Evolutionary conservation across 192 early-diverging fungal species (phyloP).

Genomic region (Coemansia sp.): DNA sequence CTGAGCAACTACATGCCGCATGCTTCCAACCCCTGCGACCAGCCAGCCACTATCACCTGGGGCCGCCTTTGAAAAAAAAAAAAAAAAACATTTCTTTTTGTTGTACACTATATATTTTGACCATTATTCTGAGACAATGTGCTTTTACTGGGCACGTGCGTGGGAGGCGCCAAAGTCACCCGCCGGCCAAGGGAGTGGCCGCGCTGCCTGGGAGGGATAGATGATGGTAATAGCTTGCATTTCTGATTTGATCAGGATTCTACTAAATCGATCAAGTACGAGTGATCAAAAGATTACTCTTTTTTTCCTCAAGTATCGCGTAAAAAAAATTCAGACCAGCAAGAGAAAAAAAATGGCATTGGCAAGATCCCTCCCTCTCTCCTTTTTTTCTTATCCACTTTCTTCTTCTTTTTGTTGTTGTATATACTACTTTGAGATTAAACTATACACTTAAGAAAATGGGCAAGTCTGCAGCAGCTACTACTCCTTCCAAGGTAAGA

Average conservation of each 20-base stretch:
- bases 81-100: conserved; percentile 2
- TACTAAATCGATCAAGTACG: too few species aligned
- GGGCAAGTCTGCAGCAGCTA: conserved; percentile 25
- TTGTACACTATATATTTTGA: too few species aligned
- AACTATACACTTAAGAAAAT: conserved; percentile 10
- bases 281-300: too few species aligned
- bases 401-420: conserved; percentile 3
- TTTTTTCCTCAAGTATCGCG: too few species aligned
- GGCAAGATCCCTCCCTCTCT: neutral
- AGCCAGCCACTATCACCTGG: conserved; percentile 23
- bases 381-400: neutral
- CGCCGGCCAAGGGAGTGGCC: too few species aligned
- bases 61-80: conserved; percentile 17
- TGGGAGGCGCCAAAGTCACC: too few species aligned
- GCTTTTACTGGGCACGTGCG: too few species aligned
- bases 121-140: too few species aligned
- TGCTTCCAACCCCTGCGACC: conserved; percentile 41
- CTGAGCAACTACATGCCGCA: conserved; percentile 49
- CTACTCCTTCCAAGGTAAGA: conserved; percentile 3
- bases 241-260: too few species aligned
- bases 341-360: conserved; percentile 1
- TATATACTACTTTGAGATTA: conserved; percentile 9
- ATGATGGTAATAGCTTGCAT: too few species aligned
- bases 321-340: too few species aligned
- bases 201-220: too few species aligned